Percentiles rank a stretch among this genome's conserved stretches.
These are phyloP conservation scores for Hypoxylon rickii DNA, from an alignment of 495 filamentous ascomycete species.

Conservation along the genomic window DNA sequence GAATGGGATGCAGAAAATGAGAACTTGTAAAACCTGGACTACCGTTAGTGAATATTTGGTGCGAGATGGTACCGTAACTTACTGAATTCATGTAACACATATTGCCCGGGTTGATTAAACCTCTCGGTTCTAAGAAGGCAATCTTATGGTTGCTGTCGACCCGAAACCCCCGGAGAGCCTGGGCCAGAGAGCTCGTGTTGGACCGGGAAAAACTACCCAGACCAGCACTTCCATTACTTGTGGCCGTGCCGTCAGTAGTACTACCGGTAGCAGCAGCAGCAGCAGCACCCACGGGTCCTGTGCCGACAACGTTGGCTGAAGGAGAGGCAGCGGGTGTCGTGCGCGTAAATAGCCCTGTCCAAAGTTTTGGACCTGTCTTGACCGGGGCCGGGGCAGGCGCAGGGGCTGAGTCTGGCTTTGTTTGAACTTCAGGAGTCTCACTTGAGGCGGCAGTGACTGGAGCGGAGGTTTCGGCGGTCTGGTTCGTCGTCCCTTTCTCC, in stretches of 20 bases:
- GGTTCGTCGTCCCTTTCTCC: slow-evolving; percentile 45
- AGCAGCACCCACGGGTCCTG: slow-evolving; percentile 33
- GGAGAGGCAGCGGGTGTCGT: slow-evolving; percentile 45
- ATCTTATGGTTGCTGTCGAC: slow-evolving; percentile 67
- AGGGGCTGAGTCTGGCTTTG: slow-evolving; percentile 41
- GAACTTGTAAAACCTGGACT: slow-evolving; percentile 82
- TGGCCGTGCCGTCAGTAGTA: slow-evolving; percentile 5
- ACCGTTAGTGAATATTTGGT: slow-evolving; percentile 4
- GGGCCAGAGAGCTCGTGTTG: slow-evolving; percentile 68
- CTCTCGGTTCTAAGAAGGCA: slow-evolving; percentile 88
- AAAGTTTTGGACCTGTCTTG: slow-evolving; percentile 66
- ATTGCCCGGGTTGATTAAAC: slow-evolving; percentile 94
- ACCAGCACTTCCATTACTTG: slow-evolving; percentile 28
- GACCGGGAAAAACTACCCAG: slow-evolving; percentile 51
- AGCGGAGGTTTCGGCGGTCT: slow-evolving; percentile 29
- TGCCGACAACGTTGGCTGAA: slow-evolving; percentile 27
- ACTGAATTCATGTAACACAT: slow-evolving; percentile 99
- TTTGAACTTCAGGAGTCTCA: slow-evolving; percentile 32
- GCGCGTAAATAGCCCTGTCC: slow-evolving; percentile 74
- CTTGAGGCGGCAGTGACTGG: slow-evolving; percentile 25
- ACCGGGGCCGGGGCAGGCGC: slow-evolving; percentile 48
- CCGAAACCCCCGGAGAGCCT: slow-evolving; percentile 70
- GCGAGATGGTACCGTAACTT: slow-evolving; percentile 42
- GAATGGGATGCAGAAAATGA: slow-evolving; percentile 91
- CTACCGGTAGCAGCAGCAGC: slow-evolving; percentile 9